A percentile compares a stretch with the other conserved stretches of the same genome.
Conservation (phyloP, 495 filamentous ascomycete genomes). For the Sporormia fimetaria region DNA sequence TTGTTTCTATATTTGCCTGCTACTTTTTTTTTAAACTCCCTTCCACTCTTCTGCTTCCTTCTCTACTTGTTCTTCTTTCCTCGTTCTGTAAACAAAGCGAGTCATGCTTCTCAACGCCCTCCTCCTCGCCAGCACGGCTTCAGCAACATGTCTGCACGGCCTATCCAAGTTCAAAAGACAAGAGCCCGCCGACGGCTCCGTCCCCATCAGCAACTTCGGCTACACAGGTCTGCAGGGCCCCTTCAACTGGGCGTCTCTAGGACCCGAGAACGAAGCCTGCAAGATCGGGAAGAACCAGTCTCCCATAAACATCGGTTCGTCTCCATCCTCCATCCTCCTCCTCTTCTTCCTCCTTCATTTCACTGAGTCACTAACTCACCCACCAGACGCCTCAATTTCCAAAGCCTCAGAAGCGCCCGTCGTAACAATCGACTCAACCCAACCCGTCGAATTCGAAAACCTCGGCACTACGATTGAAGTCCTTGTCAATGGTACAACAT, state of each 20-base stretch:
- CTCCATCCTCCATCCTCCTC: background rate
- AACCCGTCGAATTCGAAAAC: constrained; percentile 45
- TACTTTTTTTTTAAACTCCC: background rate
- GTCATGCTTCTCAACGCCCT: constrained; percentile 16
- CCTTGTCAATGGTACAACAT: constrained; percentile 34
- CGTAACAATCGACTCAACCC: constrained; percentile 34
- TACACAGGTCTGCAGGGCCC: constrained; percentile 46
- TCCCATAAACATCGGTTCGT: constrained; percentile 47
- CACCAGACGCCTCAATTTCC: constrained; percentile 23
- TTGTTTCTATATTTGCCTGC: background rate
- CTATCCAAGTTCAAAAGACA: constrained; percentile 14
- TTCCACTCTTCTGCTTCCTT: constrained; percentile 1
- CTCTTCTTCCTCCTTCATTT: background rate
- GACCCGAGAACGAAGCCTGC: constrained; percentile 39
- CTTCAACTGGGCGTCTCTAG: constrained; percentile 47
- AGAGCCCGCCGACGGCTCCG: constrained; percentile 2
- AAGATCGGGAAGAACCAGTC: constrained; percentile 48
- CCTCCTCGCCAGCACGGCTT: constrained; percentile 15
- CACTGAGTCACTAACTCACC: constrained; percentile 1
- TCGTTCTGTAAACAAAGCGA: background rate
- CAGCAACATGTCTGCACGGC: constrained; percentile 22
- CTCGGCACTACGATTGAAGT: constrained; percentile 48
- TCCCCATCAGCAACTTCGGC: constrained; percentile 33
- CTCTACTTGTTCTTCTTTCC: background rate
- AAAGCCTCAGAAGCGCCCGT: constrained; percentile 30